Percentiles rank a stretch among this genome's conserved stretches.
phyloP scores from a whole-genome alignment of 2,329 filamentous ascomycete genomes.

The Fusarium palustre region DNA sequence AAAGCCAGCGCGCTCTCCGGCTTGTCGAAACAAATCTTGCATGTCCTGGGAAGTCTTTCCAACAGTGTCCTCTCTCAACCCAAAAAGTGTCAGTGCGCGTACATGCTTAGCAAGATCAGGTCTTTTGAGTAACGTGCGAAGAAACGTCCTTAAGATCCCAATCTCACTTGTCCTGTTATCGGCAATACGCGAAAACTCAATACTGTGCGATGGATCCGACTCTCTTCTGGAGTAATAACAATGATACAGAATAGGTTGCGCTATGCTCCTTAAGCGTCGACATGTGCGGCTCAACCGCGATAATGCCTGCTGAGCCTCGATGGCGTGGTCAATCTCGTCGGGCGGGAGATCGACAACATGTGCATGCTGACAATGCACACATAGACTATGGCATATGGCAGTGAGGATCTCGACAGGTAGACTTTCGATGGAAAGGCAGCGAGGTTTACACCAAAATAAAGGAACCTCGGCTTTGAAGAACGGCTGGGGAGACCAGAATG shows the following conservation, averaged over 20 bases:
- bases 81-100: conserved; percentile 44
- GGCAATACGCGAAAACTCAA: conserved; percentile 29
- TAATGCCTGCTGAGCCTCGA: conserved; percentile 43
- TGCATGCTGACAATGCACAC: conserved; percentile 43
- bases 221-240: conserved; percentile 43
- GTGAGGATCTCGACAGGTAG: conserved; percentile 46
- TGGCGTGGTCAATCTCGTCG: conserved; percentile 37
- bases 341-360: conserved; percentile 45
- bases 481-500: conserved; percentile 29
- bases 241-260: conserved; percentile 45
- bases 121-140: conserved; percentile 43
- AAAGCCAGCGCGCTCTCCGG: conserved; percentile 44
- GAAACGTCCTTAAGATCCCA: conserved; percentile 39
- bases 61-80: conserved; percentile 27
- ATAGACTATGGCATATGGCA: conserved; percentile 45
- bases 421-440: conserved; percentile 35
- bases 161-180: conserved; percentile 29
- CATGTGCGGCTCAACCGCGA: conserved; percentile 47
- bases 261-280: conserved; percentile 37
- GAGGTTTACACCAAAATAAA: conserved; percentile 24
- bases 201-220: conserved; percentile 20
- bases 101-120: conserved; percentile 44
- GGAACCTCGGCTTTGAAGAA: conserved; percentile 19
- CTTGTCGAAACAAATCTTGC: conserved; percentile 45
- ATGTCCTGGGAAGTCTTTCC: conserved; percentile 29